These are phyloP conservation scores for Magnaporthiopsis incrustans DNA, from an alignment of 2,329 filamentous ascomycete genomes.

Conservation along the genomic window DNA sequence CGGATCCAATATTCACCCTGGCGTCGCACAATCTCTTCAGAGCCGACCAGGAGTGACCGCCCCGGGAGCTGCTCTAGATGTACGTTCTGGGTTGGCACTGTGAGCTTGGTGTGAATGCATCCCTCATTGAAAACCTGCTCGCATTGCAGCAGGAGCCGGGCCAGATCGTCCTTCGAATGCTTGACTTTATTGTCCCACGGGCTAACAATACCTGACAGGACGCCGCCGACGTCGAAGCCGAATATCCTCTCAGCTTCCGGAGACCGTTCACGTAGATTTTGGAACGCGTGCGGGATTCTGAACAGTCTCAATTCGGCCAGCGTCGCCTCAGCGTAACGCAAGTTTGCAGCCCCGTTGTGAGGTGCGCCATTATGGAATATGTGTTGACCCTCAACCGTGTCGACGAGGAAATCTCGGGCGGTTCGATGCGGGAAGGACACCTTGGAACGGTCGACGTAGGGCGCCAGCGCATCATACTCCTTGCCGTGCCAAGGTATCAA, in stretches of 20 bases:
- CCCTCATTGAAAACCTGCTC: neutral
- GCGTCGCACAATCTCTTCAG: no score
- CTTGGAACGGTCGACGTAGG: neutral
- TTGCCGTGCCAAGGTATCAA: slow-evolving; percentile 1
- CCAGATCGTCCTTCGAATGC: neutral
- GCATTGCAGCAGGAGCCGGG: neutral
- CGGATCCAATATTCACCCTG: neutral
- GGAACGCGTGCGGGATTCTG: no score
- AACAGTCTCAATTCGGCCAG: neutral
- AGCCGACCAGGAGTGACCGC: no score
- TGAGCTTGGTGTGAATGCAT: no score
- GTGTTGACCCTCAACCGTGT: neutral
- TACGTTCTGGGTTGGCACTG: neutral
- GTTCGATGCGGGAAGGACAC: slow-evolving; percentile 1
- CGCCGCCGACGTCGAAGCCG: no score
- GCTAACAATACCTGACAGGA: no score
- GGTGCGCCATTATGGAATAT: neutral
- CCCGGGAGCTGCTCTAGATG: neutral
- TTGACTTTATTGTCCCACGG: neutral
- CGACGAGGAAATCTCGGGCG: neutral
- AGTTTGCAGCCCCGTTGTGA: neutral
- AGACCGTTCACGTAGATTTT: no score
- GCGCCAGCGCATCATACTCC: neutral
- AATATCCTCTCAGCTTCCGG: neutral
- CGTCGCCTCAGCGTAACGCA: neutral